phyloP scores from a whole-genome alignment of 2,329 filamentous ascomycete genomes.

The Sporothrix inflata region DNA sequence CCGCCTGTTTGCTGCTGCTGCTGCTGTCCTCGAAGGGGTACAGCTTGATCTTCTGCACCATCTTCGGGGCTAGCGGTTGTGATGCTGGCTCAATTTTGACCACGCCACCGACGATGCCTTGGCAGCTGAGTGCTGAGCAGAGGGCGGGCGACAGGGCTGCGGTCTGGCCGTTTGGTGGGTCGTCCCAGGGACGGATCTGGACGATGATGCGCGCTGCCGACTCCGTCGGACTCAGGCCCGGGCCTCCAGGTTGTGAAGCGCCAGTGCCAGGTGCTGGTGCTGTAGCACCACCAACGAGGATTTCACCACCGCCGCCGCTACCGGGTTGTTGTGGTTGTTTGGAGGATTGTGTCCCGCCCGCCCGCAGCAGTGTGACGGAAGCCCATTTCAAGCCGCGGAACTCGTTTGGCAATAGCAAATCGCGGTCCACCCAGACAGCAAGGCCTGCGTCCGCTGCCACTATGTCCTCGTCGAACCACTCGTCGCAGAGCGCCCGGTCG shows the following conservation, averaged over 20 bases:
- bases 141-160: conserved; percentile 77
- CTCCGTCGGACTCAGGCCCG: conserved; percentile 44
- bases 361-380: conserved; percentile 82
- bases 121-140: conserved; percentile 71
- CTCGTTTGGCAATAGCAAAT: conserved; percentile 70
- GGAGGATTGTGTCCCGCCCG: conserved; percentile 70
- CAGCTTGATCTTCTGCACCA: conserved; percentile 66
- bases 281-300: conserved; percentile 59
- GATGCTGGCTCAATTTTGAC: conserved; percentile 85
- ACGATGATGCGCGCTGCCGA: conserved; percentile 73
- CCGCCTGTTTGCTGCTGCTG: conserved; percentile 56
- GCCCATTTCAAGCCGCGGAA: conserved; percentile 79
- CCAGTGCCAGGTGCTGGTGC: neutral
- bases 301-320: neutral
- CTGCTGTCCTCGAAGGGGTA: conserved; percentile 70
- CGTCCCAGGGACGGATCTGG: conserved; percentile 76
- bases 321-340: conserved; percentile 56
- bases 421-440: conserved; percentile 82
- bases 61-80: conserved; percentile 62
- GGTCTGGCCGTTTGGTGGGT: conserved; percentile 80
- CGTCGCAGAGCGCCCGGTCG: conserved; percentile 67
- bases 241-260: neutral
- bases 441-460: conserved; percentile 54
- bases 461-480: conserved; percentile 77
- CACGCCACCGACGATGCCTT: conserved; percentile 79